Conservation (phyloP, 2,329 filamentous ascomycete species). For the Blastomyces parvus region DNA sequence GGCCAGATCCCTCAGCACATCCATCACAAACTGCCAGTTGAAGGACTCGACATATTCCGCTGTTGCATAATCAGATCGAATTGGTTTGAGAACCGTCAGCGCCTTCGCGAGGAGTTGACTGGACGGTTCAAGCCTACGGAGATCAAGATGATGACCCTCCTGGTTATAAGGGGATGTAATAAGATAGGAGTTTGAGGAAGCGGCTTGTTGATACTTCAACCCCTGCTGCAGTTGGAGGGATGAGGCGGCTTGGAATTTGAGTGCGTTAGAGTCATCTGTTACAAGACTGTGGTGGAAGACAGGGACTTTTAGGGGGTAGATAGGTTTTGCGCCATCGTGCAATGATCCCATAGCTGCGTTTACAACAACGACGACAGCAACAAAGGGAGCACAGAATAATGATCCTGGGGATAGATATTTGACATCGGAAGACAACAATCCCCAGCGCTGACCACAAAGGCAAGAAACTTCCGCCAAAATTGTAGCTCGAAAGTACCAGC, state of each 20-base stretch:
- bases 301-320: conserved; percentile 1
- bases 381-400: neutral
- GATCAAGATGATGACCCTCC: conserved; percentile 60
- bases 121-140: conserved; percentile 55
- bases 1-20: conserved; percentile 47
- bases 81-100: conserved; percentile 53
- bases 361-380: neutral
- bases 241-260: conserved; percentile 29
- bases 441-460: neutral
- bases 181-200: conserved; percentile 34
- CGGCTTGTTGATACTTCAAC: conserved; percentile 12
- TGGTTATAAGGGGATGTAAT: conserved; percentile 69
- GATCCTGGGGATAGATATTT: neutral
- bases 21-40: conserved; percentile 62
- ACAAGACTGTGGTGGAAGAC: conserved; percentile 26
- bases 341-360: neutral
- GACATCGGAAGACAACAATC: neutral
- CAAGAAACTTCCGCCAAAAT: too few relatives aligned
- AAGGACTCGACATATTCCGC: conserved; percentile 63
- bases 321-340: neutral
- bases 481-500: neutral
- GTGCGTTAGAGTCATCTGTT: conserved; percentile 26
- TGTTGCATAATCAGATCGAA: conserved; percentile 64
- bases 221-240: conserved; percentile 24
- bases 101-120: conserved; percentile 63